Base-by-base conservation (phyloP, 805 yeast genomes). In the Candida nanaspora region DNA sequence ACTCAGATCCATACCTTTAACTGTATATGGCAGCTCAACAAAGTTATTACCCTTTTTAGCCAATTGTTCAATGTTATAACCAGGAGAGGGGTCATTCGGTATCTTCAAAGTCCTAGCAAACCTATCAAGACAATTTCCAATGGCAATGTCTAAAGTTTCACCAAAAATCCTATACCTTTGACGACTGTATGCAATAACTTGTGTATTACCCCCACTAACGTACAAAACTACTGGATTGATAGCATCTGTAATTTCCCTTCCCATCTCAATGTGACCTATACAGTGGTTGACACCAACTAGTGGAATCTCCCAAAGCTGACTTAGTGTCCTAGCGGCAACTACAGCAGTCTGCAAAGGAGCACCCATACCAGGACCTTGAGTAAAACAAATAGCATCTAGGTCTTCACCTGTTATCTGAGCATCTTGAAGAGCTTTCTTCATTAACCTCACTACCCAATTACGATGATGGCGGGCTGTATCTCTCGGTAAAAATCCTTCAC, bases 301-400 rank as follows among this genome's bases (percentile, higher is more conserved):
- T 0, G 98, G 98, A 19, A 84, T 64, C 2, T 74, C 58, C 94
- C 95, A 87, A 49, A 91, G 56, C 50, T 82, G 78, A 8, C 87
- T 69, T 30, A 89, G 63, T 0, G 96, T 80, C 55, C 99, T 69
- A 1, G 98, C 98, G 1, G 95, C 94, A 37, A 93, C 71, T 3
- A 83, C 98, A 31, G 88, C 96, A 41, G 91, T 79, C 52, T 93
- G 95, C 40, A 93, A 65, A 0, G 99, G 99, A 1, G 98, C 98
- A 2, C 99, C 99, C 98, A 93, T 93, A 1, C 99, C 99, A 0
- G 98, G 99, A 5, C 98, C 98, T 62, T 85, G 94, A 1, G 98
- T 93, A 59, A 93, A 93, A 59, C 96, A 87, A 37, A 93, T 84
- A 38, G 85, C 81, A 61, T 84, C 89, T 6, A 82, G 54, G 35